phyloP scores from a whole-genome alignment of 495 filamentous ascomycete species.

The Penicillium canescens region DNA sequence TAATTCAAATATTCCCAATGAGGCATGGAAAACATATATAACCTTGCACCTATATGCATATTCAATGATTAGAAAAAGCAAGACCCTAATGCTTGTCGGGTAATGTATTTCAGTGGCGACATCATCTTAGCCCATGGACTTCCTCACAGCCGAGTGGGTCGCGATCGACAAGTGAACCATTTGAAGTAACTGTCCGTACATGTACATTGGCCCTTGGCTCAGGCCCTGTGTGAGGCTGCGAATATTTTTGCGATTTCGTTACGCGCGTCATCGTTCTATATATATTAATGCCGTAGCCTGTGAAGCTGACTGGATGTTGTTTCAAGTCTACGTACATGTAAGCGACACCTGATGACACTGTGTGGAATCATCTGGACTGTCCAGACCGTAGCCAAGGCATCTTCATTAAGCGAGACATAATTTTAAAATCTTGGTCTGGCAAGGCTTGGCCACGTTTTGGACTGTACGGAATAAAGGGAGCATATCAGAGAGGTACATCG shows the following conservation, averaged over 20 bases:
- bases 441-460: too few species aligned
- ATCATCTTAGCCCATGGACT: conserved; percentile 15
- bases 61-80: not conserved
- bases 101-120: conserved; percentile 4
- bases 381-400: too few species aligned
- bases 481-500: not conserved
- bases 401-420: not conserved
- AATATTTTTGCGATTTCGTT: conserved; percentile 16
- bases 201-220: conserved; percentile 5
- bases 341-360: not conserved
- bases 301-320: not conserved
- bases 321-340: not conserved
- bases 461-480: not conserved
- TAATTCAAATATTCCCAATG: not conserved
- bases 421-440: too few species aligned
- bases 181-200: not conserved
- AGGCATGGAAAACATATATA: not conserved
- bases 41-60: not conserved
- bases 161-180: conserved; percentile 23
- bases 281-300: conserved; percentile 15
- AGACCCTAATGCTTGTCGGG: conserved; percentile 19
- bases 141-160: conserved; percentile 19
- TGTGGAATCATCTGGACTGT: too few species aligned
- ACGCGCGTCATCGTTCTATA: conserved; percentile 19
- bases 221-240: conserved; percentile 3